Evolutionary conservation across 139 green algal genomes (phyloP).

Genomic region (Tetradesmus obliquus): DNA sequence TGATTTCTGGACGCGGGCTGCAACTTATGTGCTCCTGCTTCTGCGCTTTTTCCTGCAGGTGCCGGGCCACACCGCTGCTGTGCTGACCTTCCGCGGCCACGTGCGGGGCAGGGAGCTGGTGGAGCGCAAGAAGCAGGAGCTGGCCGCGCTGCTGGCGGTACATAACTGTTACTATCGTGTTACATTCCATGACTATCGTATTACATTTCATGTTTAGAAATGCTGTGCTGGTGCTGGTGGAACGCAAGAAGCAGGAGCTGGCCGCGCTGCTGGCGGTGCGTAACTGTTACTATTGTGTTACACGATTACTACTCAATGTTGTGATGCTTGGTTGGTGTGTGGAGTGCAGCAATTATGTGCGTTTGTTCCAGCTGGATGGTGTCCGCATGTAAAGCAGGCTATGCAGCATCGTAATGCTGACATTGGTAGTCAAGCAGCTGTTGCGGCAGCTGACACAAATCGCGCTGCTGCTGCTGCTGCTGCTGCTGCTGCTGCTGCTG

Average conservation of each 20-base stretch:
- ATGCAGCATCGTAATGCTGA: too few relatives aligned
- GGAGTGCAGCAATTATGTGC: too few relatives aligned
- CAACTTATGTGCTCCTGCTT: too few relatives aligned
- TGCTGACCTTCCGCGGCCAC: slow-evolving; percentile 61
- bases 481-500: slow-evolving; percentile 16
- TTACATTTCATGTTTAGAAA: too few relatives aligned
- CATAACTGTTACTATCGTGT: not conserved
- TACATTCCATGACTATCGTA: too few relatives aligned
- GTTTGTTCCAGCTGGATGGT: too few relatives aligned
- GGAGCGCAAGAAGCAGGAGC: slow-evolving; percentile 46
- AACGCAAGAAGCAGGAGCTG: slow-evolving; percentile 53
- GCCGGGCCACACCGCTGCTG: slow-evolving; percentile 56
- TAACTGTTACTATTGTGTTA: not conserved
- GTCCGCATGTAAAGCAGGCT: too few relatives aligned
- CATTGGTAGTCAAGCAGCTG: too few relatives aligned
- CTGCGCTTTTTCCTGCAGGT: too few relatives aligned
- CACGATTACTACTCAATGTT: too few relatives aligned
- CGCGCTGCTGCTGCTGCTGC: not conserved
- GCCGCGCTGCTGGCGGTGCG: slow-evolving; percentile 21
- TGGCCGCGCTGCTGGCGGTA: slow-evolving; percentile 42
- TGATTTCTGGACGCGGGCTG: too few relatives aligned
- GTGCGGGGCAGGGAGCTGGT: slow-evolving; percentile 22
- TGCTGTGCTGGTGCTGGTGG: not conserved
- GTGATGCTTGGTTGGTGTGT: too few relatives aligned
- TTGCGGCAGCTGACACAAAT: not conserved